Conservation (phyloP, 306 rosid species). For the Vigna angularis region DNA sequence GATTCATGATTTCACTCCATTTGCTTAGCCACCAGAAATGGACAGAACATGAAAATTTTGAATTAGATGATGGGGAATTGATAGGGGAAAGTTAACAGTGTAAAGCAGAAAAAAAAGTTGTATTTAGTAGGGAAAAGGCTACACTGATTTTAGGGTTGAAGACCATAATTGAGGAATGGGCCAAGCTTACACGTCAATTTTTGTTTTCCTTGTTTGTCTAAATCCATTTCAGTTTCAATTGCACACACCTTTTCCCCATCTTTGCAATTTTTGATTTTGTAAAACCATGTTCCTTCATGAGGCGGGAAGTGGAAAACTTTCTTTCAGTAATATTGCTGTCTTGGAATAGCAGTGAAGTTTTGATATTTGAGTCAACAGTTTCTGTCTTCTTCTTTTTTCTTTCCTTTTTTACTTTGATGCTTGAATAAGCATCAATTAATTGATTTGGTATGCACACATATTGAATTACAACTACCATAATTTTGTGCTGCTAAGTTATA, state of each 20-base stretch:
- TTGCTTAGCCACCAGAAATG: conserved; percentile 31
- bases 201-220: conserved; percentile 27
- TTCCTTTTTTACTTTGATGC: not conserved
- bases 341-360: not conserved
- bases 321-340: not conserved
- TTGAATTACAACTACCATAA: conserved; percentile 1
- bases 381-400: not conserved
- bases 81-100: conserved; percentile 38
- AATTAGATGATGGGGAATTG: conserved; percentile 29
- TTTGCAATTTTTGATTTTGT: conserved; percentile 17
- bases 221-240: conserved; percentile 28
- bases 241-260: not conserved
- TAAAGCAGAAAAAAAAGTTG: conserved; percentile 36
- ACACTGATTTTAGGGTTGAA: conserved; percentile 31
- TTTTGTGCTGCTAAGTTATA: conserved; percentile 5
- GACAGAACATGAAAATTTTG: conserved; percentile 39
- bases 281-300: conserved; percentile 19
- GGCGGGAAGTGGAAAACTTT: conserved; percentile 37
- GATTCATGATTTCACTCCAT: conserved; percentile 44
- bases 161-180: conserved; percentile 38
- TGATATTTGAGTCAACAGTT: not conserved
- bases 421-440: not conserved
- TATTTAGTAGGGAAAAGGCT: conserved; percentile 27
- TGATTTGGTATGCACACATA: not conserved
- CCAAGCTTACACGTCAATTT: conserved; percentile 34